Evolutionary conservation across 805 yeast genomes (phyloP).

Genomic region (Candida adriatica): DNA sequence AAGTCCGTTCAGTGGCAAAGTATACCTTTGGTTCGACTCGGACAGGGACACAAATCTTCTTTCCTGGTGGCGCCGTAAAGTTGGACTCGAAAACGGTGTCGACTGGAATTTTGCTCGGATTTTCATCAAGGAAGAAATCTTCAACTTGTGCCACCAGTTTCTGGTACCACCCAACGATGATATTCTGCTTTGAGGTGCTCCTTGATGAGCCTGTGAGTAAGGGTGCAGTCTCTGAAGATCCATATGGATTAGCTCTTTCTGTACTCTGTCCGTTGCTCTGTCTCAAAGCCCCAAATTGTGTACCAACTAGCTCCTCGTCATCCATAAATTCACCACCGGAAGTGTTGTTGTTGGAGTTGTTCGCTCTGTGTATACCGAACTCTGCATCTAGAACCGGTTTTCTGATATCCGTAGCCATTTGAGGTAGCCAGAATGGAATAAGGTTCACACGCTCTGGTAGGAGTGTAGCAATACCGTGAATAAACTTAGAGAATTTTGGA

Average conservation of each 20-base stretch:
- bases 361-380: slow-evolving; percentile 25
- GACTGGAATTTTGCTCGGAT: slow-evolving; percentile 47
- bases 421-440: slow-evolving; percentile 97
- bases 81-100: slow-evolving; percentile 57
- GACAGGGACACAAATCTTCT: slow-evolving; percentile 84
- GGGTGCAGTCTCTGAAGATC: slow-evolving; percentile 25
- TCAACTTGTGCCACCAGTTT: slow-evolving; percentile 24
- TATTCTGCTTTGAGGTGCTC: slow-evolving; percentile 9
- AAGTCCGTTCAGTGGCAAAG: slow-evolving; percentile 96
- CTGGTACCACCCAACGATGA: slow-evolving; percentile 18
- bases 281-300: slow-evolving; percentile 35
- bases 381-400: slow-evolving; percentile 54
- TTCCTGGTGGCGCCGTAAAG: slow-evolving; percentile 79
- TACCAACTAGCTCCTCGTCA: slow-evolving; percentile 58
- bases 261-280: slow-evolving; percentile 9
- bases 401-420: slow-evolving; percentile 91
- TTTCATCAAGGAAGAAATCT: slow-evolving; percentile 44
- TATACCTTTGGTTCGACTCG: slow-evolving; percentile 98
- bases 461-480: slow-evolving; percentile 93
- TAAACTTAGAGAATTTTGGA: slow-evolving; percentile 94
- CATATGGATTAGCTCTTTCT: slow-evolving; percentile 9
- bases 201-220: slow-evolving; percentile 17
- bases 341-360: slow-evolving; percentile 23
- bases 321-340: slow-evolving; percentile 55
- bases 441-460: slow-evolving; percentile 75